These are phyloP conservation scores for Dissophora globulifera DNA, from an alignment of 192 early-diverging fungal genomes.

Conservation along the genomic window DNA sequence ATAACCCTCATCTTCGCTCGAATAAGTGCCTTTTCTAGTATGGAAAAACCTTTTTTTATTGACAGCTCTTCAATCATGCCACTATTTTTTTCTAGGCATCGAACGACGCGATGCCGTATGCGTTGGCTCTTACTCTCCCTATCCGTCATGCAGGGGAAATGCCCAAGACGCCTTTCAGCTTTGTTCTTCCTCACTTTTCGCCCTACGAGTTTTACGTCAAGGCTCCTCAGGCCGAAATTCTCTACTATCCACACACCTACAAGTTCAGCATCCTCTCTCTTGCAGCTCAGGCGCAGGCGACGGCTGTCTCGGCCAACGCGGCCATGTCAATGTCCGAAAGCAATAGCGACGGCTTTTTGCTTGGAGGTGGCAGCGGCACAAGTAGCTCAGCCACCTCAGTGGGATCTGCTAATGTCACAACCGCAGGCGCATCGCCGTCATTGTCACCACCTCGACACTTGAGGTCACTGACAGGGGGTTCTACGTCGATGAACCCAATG, in stretches of 20 bases:
- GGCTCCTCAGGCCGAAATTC: constrained; percentile 56
- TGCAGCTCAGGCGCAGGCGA: constrained; percentile 25
- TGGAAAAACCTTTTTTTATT: too few species aligned
- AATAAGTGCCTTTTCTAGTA: too few species aligned
- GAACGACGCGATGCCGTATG: constrained; percentile 45
- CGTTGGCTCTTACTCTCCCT: constrained; percentile 49
- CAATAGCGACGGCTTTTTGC: too few species aligned
- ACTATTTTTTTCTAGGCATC: too few species aligned
- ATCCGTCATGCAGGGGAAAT: constrained; percentile 39
- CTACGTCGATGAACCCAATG: constrained; percentile 2
- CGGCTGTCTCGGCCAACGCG: constrained; percentile 20
- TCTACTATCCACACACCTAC: constrained; percentile 61
- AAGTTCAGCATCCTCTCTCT: constrained; percentile 52
- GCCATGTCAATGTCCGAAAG: constrained; percentile 18
- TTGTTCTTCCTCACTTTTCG: constrained; percentile 54
- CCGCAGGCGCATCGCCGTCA: too few species aligned
- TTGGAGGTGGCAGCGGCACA: background rate
- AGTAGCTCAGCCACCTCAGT: background rate
- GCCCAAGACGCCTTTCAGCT: constrained; percentile 51
- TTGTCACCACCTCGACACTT: background rate
- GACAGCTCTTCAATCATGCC: too few species aligned
- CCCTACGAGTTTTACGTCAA: constrained; percentile 62
- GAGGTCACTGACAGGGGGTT: constrained; percentile 1
- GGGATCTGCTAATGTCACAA: background rate
- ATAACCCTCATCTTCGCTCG: too few species aligned